Base-by-base conservation (phyloP, 2,329 filamentous ascomycete species). In the Reticulascus tulasneorum region DNA sequence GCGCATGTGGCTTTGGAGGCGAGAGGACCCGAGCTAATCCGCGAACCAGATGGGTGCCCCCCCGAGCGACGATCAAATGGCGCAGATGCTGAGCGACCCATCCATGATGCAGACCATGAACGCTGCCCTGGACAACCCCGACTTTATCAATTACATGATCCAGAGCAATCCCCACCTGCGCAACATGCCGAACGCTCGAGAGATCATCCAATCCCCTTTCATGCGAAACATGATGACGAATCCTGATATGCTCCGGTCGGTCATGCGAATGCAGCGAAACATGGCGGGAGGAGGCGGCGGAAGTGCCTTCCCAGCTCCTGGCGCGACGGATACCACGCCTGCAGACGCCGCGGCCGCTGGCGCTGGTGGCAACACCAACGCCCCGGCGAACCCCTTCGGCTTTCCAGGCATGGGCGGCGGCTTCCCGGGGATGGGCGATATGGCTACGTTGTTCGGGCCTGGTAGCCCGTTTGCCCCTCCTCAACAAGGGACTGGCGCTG, bases 161-260 rank as follows among this genome's bases (percentile, higher is more conserved):
- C 80, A 93, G 51, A 79, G 84, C 54, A 95, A 95, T 56, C 93
- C 93, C 3, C 83, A 88, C 73, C 69, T 89, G 13, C 77, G 82
- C 51, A 75, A 79, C 42, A 77, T 85, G 60, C 85, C 85, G 25
- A 77, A 84, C 42, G 86, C 86, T 16, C 79, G 89, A 49, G 80
- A 94, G 55, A 84, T 96, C 62, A 78, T 98, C 52, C 82, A 88
- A 42, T 93, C 90, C 17, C 90, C 90, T 0, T 77, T 89, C 46
- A 89, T 97, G 65, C 79, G 93, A 52, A 76, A 85, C 33, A 93
- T 97, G 85, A 83, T 98, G 74, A 91, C 88, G 44, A 89, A 94
- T 55, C 93, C 93, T 5, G 79, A 88, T 28, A 80, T 88, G 50
- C 77, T 98, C 47, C 75, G 88, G 39, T 81, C 86, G 58, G 87